These are phyloP conservation scores for Arctium minus DNA, from an alignment of 129 eudicot genomes.

Conservation along the genomic window DNA sequence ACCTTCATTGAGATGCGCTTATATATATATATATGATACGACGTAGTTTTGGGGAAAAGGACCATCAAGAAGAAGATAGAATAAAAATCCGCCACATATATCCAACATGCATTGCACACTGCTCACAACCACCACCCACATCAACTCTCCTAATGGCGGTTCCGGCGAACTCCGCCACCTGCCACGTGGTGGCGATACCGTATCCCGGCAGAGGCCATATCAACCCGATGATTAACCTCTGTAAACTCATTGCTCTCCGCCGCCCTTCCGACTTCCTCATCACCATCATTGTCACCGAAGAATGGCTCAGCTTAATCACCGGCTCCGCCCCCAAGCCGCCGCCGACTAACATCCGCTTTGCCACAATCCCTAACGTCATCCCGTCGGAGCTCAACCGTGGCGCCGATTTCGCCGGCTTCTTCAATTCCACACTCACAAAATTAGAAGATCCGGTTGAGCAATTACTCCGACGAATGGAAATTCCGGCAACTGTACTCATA, in stretches of 20 bases:
- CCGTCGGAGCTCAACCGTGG: slow-evolving; percentile 61
- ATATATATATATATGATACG: too few relatives aligned
- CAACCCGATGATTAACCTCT: slow-evolving; percentile 68
- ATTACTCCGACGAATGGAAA: slow-evolving; percentile 34
- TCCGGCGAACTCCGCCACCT: neutral
- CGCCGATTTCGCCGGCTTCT: slow-evolving; percentile 36
- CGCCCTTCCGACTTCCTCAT: slow-evolving; percentile 27
- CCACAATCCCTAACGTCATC: slow-evolving; percentile 59
- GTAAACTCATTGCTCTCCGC: slow-evolving; percentile 34
- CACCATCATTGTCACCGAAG: slow-evolving; percentile 64
- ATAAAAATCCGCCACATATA: too few relatives aligned
- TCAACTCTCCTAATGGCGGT: slow-evolving; percentile 12
- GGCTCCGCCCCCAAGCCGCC: slow-evolving; percentile 25
- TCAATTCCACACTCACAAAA: slow-evolving; percentile 39
- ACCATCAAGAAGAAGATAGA: too few relatives aligned
- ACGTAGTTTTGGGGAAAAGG: too few relatives aligned
- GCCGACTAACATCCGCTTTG: slow-evolving; percentile 41
- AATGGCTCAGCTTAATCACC: slow-evolving; percentile 58
- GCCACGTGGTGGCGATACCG: slow-evolving; percentile 72
- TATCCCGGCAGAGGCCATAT: slow-evolving; percentile 78
- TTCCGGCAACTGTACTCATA: slow-evolving; percentile 33
- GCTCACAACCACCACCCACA: too few relatives aligned
- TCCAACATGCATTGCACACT: too few relatives aligned
- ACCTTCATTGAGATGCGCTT: too few relatives aligned
- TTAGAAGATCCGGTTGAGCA: slow-evolving; percentile 53